Evolutionary conservation across 2,329 filamentous ascomycete genomes (phyloP).

Genomic region (Fusarium anguioides): DNA sequence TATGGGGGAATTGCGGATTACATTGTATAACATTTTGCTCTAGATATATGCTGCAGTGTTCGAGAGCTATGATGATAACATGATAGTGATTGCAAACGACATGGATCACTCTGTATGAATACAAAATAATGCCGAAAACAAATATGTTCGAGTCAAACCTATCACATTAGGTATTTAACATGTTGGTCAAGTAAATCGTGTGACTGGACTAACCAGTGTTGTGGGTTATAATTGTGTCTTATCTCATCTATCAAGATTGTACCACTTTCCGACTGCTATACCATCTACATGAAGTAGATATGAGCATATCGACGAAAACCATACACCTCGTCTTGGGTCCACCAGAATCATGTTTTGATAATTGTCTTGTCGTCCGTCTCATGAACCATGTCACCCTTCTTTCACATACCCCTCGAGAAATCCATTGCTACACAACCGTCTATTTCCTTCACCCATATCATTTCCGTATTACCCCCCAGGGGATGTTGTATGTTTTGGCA

Average conservation of each 20-base stretch:
- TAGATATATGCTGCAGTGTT: background rate
- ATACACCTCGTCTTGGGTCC: background rate
- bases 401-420: background rate
- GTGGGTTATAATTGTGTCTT: constrained; percentile 12
- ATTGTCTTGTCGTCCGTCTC: constrained; percentile 26
- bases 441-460: constrained; percentile 3
- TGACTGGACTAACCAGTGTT: background rate
- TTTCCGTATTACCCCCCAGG: constrained; percentile 28
- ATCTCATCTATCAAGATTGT: constrained; percentile 31
- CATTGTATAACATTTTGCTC: background rate
- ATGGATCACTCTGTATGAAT: constrained; percentile 1
- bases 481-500: constrained; percentile 13
- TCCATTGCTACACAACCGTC: constrained; percentile 11
- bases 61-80: background rate
- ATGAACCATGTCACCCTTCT: constrained; percentile 16
- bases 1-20: background rate
- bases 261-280: background rate
- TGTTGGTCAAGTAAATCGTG: background rate
- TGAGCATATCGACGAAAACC: constrained; percentile 4
- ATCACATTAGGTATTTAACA: background rate
- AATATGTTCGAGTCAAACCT: background rate
- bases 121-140: background rate
- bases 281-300: constrained; percentile 4
- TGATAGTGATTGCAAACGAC: background rate
- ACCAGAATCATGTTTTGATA: constrained; percentile 25